Base-by-base conservation (phyloP, 2,329 filamentous ascomycete genomes). In the Emergomyces orientalis region DNA sequence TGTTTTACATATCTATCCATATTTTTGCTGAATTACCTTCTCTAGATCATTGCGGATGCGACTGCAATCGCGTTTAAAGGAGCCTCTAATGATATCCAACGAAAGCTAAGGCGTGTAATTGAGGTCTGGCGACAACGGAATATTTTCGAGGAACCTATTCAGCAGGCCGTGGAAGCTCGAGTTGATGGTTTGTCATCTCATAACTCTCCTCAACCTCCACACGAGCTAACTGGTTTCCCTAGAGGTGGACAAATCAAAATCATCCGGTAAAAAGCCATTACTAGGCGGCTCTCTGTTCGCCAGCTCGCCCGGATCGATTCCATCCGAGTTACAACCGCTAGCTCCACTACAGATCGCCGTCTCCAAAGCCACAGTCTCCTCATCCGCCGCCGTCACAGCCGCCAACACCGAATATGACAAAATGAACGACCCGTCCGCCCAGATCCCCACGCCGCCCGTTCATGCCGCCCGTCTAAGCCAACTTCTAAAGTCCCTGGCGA, bases 51-150 rank as follows among this genome's bases (percentile, higher is more conserved):
- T 66, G 90, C 90, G 25, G 94, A 99, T 75, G 93, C 91, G n/a
- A 88, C 89, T 11, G 83, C 90, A 17, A 81, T 85, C n/a, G 93
- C 94, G 47, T 99, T 97, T 75, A 96, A 93, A 75, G 91, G 91
- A 65, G 88, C 91, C 1, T 86, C 90, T 8, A 83, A 86, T 45
- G 93, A 99, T 60, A 86, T 96, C 34, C 94, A 97, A 73, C 84
- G 85, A 63, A 97, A 97, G 74, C 81, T 99, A 45, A 84, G 88
- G 65, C 85, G 94, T 39, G 93, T 97, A 0, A 85, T 97, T 2
- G 93, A 97, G 71, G 94, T 99, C 22, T 99, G 94, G 94, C 88
- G 88, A 71, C 86, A 93, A 70, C 84, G 94, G 43, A 79, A 81
- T 60, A 94, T 99, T 55, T 99, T 99, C 70, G 90, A 95, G 65